These are phyloP conservation scores for Pseudopyricularia javanii DNA, from an alignment of 2,329 filamentous ascomycete genomes.

Conservation along the genomic window DNA sequence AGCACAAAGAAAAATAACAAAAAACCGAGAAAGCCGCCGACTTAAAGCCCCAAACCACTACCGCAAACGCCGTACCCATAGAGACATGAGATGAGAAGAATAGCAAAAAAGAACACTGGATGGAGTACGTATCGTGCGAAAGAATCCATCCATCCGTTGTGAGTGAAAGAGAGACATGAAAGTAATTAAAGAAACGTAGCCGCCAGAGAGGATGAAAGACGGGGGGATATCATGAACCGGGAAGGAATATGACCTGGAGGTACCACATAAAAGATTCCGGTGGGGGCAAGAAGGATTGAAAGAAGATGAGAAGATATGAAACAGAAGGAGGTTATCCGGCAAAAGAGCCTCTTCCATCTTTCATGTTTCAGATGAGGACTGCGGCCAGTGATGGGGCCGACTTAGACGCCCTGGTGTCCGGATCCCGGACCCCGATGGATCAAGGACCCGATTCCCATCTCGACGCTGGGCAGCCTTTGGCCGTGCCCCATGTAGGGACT, in stretches of 20 bases:
- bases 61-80: background rate
- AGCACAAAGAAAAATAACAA: no score
- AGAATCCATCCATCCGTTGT: background rate
- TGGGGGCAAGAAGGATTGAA: background rate
- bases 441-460: slow-evolving; percentile 49
- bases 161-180: no score
- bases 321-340: background rate
- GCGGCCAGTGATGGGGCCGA: background rate
- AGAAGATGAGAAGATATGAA: background rate
- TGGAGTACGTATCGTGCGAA: no score
- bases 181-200: background rate
- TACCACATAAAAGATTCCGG: background rate
- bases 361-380: background rate
- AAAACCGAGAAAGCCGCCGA: background rate
- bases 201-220: background rate
- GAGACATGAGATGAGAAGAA: background rate
- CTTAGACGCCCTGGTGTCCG: slow-evolving; percentile 6
- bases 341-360: background rate
- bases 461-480: slow-evolving; percentile 39
- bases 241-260: background rate
- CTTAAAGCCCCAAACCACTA: background rate
- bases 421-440: slow-evolving; percentile 35
- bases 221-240: background rate
- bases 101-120: background rate
- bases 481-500: slow-evolving; percentile 35